Base-by-base conservation (phyloP, 1,284 basidiomycete species). In the Pseudozyma tsukubaensis region DNA sequence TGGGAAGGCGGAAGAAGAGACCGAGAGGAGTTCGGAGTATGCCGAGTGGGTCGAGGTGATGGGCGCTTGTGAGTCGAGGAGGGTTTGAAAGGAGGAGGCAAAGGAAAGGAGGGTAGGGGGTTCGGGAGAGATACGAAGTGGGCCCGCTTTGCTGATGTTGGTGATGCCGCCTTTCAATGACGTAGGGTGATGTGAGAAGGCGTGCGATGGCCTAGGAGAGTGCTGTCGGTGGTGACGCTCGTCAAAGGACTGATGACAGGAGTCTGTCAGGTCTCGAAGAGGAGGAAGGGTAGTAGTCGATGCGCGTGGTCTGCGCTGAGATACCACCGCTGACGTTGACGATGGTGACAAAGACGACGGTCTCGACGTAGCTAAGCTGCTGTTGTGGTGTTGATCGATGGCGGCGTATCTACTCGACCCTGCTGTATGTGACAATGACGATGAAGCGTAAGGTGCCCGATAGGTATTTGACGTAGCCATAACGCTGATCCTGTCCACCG, bases 11-110 rank as follows among this genome's bases (percentile, higher is more conserved):
- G 61, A 68, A 6, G 50, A 14, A 10, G 71, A 60, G 37, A 69
- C 49, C n/a, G 71, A 73, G 50, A 73, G 61, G 4, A 69, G 65
- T 29, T 73, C 71, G 0, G 71, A 73, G 49, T 56, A 64, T 11
- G 61, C 71, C 1, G 71, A 73, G 39, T 73, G 71, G 10, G 65
- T 73, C 3, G 60, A 60, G 1, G 65, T 60, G 54, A 55, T 29
- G 44, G 54, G 58, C n/a, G 71, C 65, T 39, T 73, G 71, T 8
- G 71, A 61, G 55, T 73, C 59, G 53, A 73, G 50, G 1, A 73
- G 61, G 1, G 61, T 57, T 35, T 69, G 65, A 36, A 68, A 73
- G 36, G 71, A 64, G 1, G 71, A 73, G 10, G 65, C 71, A 21
- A 68, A 61, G 32, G 56, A 37, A 21, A 73, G 52, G n/a, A 73